Evolutionary conservation across 2,329 filamentous ascomycete species (phyloP), one percentile per base, ranked within the genome.

Genomic region (Sporothrix protearum): DNA sequence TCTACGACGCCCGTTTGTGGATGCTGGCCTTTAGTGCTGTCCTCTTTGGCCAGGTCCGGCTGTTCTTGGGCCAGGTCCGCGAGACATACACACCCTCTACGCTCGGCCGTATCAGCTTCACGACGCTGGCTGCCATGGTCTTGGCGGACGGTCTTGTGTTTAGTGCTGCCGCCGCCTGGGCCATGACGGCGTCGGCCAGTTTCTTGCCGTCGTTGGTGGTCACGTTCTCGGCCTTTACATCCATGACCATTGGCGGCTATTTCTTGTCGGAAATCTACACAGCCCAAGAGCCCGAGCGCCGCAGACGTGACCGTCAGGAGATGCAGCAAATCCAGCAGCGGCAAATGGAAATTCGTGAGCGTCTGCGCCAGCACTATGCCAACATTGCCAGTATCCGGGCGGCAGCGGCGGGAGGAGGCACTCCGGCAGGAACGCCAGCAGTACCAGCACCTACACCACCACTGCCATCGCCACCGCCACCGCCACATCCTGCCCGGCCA

Each of bases 61-160:
- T 91, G 3, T 82, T 91, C 70, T 89, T 89, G 76, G 79, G 83
- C 63, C 89, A 92, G 79, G 89, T 90, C 82, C 86, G 86, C 74
- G 88, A 91, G 76, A 86, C 88, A 0, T 89, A 84, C 63, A 91
- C 89, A 8, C 89, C 89, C 2, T 91, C 89, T 0, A 91, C 89
- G 1, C 83, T 91, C 75, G 88, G 87, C 3, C 84, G 89, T 22
- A 85, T 91, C 75, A 91, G 89, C 78, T 89, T 91, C 77, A 85
- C 85, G 77, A 90, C 88, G 0, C 83, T 86, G 30, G 83, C 84
- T 68, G 83, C 86, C 74, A 90, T 91, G 86, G 81, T 89, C 42
- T 81, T 91, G 71, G 86, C 87, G 19, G 89, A 91, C 75, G 87
- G 87, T 12, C 81, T 90, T 74, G 81, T 86, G 3, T 89, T 90